Evolutionary conservation across 1,284 basidiomycete genomes (phyloP).

Genomic region (Leccinum ponderosum): DNA sequence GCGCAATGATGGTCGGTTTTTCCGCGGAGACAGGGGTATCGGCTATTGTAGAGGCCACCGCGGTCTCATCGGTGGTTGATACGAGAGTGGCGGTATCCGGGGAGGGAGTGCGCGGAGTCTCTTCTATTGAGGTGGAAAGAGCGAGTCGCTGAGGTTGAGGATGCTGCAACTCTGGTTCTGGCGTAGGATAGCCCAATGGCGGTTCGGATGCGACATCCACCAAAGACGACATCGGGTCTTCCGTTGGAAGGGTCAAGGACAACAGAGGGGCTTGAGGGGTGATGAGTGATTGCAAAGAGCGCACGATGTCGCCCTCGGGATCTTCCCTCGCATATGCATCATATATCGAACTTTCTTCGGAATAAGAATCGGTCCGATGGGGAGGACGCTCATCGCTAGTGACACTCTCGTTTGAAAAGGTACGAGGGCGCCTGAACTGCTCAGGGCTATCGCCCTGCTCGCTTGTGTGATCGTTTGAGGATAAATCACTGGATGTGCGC

Average conservation of each 20-base stretch:
- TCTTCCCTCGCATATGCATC: constrained; percentile 74
- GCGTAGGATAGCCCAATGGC: constrained; percentile 12
- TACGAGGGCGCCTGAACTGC: constrained; percentile 38
- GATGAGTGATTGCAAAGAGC: constrained; percentile 30
- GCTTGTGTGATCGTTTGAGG: constrained; percentile 57
- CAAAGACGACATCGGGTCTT: constrained; percentile 35
- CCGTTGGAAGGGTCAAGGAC: constrained; percentile 29
- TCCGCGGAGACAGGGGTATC: constrained; percentile 28
- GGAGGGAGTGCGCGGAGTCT: constrained; percentile 49
- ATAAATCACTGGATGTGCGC: constrained; percentile 62
- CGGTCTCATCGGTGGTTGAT: constrained; percentile 31
- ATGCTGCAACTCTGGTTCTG: constrained; percentile 56
- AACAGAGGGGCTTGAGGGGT: constrained; percentile 29
- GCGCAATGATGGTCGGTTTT: constrained; percentile 37
- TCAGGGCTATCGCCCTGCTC: constrained; percentile 58
- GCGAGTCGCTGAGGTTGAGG: constrained; percentile 47
- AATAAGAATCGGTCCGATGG: constrained; percentile 65
- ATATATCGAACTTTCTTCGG: constrained; percentile 78
- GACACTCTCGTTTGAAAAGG: constrained; percentile 49
- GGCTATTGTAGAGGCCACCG: constrained; percentile 21
- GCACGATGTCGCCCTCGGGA: constrained; percentile 48
- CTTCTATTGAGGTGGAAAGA: constrained; percentile 32
- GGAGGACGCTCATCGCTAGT: constrained; percentile 27
- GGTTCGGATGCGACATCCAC: constrained; percentile 35
- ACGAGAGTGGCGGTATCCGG: constrained; percentile 34